phyloP scores from a whole-genome alignment of 2,329 filamentous ascomycete species.

The Rhynchosporium agropyri region DNA sequence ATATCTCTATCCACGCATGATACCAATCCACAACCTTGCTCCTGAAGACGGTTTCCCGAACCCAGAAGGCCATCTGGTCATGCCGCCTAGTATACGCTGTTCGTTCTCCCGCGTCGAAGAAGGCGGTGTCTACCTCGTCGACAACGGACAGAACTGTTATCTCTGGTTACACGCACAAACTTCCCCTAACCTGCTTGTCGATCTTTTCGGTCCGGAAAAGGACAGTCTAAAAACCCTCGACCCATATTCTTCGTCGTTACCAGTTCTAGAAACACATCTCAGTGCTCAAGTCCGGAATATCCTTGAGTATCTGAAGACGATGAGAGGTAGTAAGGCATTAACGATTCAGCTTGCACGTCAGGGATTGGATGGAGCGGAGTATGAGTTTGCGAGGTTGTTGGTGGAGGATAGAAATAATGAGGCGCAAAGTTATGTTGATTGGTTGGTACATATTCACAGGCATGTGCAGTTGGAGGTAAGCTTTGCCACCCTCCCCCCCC shows the following conservation, averaged over 20 bases:
- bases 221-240: slow-evolving; percentile 75
- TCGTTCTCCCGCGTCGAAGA: slow-evolving; percentile 89
- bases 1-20: slow-evolving; percentile 93
- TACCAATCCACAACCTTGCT: slow-evolving; percentile 86
- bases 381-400: slow-evolving; percentile 88
- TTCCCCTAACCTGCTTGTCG: slow-evolving; percentile 85
- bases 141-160: slow-evolving; percentile 90
- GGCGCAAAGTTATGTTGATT: slow-evolving; percentile 97
- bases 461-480: slow-evolving; percentile 86
- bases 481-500: slow-evolving; percentile 21
- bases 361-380: slow-evolving; percentile 92
- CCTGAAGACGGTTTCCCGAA: slow-evolving; percentile 92
- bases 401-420: slow-evolving; percentile 97
- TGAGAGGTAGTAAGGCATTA: slow-evolving; percentile 83
- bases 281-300: slow-evolving; percentile 96
- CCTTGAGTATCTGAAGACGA: slow-evolving; percentile 78
- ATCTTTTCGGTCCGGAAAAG: slow-evolving; percentile 83
- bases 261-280: slow-evolving; percentile 85
- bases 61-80: slow-evolving; percentile 76
- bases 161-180: slow-evolving; percentile 93
- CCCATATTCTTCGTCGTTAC: slow-evolving; percentile 77
- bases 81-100: slow-evolving; percentile 79
- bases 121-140: slow-evolving; percentile 90
- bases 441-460: slow-evolving; percentile 93
- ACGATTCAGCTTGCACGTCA: slow-evolving; percentile 90